These are phyloP conservation scores for Paramecium primaurelia DNA, from an alignment of 73 alveolate genomes.

Conservation along the genomic window DNA sequence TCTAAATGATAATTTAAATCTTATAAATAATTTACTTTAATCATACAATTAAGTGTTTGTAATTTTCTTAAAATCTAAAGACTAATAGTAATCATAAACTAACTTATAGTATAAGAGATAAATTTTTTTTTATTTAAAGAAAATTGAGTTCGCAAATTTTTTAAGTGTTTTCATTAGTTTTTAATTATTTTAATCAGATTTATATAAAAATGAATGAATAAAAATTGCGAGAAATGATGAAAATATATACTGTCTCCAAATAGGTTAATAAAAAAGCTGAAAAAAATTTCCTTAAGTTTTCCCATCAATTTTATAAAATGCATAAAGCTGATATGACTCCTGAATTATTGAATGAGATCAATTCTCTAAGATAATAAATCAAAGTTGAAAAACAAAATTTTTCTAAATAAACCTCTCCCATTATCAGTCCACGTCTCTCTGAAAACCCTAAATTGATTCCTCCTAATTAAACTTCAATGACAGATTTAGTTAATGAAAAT, in stretches of 20 bases:
- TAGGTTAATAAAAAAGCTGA: slow-evolving; percentile 27
- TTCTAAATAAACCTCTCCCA: background rate
- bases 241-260: background rate
- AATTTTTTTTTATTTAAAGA: no score
- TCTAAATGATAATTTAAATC: no score
- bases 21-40: no score
- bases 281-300: background rate
- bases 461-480: background rate
- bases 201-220: background rate
- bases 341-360: background rate
- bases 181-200: background rate
- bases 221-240: background rate
- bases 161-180: background rate
- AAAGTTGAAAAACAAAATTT: background rate
- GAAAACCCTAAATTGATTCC: background rate
- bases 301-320: background rate
- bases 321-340: background rate
- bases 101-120: no score
- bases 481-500: background rate
- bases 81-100: no score
- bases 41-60: background rate
- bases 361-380: background rate
- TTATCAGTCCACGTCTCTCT: background rate
- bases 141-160: background rate
- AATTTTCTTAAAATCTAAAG: no score